Conservation (phyloP, 2,329 filamentous ascomycete species). For the Orbilia javanica region DNA sequence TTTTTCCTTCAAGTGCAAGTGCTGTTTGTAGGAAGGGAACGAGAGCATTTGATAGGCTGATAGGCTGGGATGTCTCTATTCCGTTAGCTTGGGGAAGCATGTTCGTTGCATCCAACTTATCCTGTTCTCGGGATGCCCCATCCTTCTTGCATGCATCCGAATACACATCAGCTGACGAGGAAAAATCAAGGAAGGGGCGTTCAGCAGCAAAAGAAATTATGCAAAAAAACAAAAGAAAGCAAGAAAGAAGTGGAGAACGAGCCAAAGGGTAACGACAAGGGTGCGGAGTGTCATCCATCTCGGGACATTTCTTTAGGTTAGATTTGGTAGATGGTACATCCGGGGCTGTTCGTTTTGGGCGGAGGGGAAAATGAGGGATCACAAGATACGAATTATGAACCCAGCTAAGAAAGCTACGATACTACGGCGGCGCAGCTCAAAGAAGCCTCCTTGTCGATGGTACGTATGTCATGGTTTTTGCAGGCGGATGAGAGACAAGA, state of each 20-base stretch:
- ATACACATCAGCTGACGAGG: conserved; percentile 59
- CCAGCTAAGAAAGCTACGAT: conserved; percentile 21
- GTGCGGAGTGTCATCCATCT: conserved; percentile 54
- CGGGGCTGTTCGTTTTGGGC: conserved; percentile 11
- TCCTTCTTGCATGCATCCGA: conserved; percentile 59
- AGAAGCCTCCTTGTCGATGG: conserved; percentile 26
- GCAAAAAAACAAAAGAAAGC: not conserved
- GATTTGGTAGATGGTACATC: conserved; percentile 55
- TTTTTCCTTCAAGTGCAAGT: not conserved
- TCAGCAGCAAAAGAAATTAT: conserved; percentile 41
- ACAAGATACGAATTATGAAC: conserved; percentile 45
- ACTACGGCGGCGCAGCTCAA: conserved; percentile 42
- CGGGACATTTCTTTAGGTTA: conserved; percentile 57
- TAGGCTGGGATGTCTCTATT: conserved; percentile 52
- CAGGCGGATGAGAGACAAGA: conserved; percentile 27
- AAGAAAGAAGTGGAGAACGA: conserved; percentile 29
- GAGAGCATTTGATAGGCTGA: conserved; percentile 47
- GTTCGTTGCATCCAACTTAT: conserved; percentile 57
- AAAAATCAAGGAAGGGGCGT: conserved; percentile 59
- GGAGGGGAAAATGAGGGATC: conserved; percentile 30
- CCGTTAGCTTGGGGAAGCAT: conserved; percentile 57
- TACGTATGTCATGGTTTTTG: conserved; percentile 4
- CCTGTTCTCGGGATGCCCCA: conserved; percentile 58
- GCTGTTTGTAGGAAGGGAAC: conserved; percentile 28
- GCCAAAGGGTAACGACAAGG: conserved; percentile 27